Evolutionary conservation across 2,329 filamentous ascomycete species (phyloP).

Genomic region (Fusarium devonianum): DNA sequence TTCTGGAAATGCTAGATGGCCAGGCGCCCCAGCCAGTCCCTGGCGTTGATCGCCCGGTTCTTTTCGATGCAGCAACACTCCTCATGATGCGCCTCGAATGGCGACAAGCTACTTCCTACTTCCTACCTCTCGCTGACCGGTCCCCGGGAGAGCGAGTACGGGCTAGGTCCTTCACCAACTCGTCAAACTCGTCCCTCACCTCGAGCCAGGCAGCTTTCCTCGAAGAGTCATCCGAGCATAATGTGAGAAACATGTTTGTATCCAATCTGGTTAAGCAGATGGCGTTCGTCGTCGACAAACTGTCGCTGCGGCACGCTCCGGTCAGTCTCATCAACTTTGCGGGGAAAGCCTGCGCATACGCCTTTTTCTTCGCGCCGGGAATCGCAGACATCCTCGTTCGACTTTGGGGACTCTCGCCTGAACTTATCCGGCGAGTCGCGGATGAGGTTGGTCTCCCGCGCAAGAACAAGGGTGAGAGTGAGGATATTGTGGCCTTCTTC

Average conservation of each 20-base stretch:
- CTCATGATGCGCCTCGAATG: conserved; percentile 92
- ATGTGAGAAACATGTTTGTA: conserved; percentile 85
- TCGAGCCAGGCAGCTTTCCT: conserved; percentile 67
- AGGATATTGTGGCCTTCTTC: conserved; percentile 73
- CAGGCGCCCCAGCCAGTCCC: conserved; percentile 73
- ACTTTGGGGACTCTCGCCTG: conserved; percentile 77
- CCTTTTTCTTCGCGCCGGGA: conserved; percentile 90
- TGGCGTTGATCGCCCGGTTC: conserved; percentile 80
- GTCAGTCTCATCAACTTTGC: conserved; percentile 80
- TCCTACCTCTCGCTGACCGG: conserved; percentile 68
- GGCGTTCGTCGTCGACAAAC: conserved; percentile 85
- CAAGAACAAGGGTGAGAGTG: conserved; percentile 62
- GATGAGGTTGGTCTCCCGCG: conserved; percentile 72
- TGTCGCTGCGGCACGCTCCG: conserved; percentile 76
- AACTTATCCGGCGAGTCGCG: conserved; percentile 74
- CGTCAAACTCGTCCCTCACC: conserved; percentile 68
- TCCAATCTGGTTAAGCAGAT: conserved; percentile 85
- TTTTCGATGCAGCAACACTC: conserved; percentile 79
- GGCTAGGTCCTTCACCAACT: conserved; percentile 56
- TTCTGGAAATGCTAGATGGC: conserved; percentile 83
- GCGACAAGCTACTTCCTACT: conserved; percentile 74
- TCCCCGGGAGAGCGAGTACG: conserved; percentile 55
- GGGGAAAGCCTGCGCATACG: conserved; percentile 89
- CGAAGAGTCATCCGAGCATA: conserved; percentile 79
- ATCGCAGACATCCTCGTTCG: conserved; percentile 84